Evolutionary conservation across 768 basidiomycete genomes (phyloP), one percentile per base, ranked within the genome.

Genomic region (Kwoniella heveanensis): DNA sequence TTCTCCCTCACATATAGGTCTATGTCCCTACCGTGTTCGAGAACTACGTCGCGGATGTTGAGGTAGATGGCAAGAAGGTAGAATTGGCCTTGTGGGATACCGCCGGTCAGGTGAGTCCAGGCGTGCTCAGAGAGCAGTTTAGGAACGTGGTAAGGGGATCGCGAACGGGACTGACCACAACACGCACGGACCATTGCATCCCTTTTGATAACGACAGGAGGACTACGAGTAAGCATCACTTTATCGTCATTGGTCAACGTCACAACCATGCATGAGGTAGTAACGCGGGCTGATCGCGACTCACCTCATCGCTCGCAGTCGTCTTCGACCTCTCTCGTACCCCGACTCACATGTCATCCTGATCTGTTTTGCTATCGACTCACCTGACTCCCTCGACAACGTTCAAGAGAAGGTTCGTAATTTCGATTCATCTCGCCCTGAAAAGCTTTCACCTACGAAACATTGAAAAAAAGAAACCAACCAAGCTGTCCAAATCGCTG

Each of bases 1-100:
- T 9, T 17, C 39, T 44, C 19, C 15, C 59, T 61, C n/a, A 21
- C 37, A 29, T 26, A 46, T 71, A 98, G 95, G 96, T 98, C 73
- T 98, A 98, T 79, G 93, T 98, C 67, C 96, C 96, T 54, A 99
- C 96, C 63, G 96, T 99, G 55, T 99, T 98, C 73, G 96, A 99
- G 85, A 97, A 97, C 87, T 96, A 97, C 81, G 95, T 96, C 60
- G 95, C 95, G 72, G 94, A 98, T 81, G 93, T 98, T 54, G 92
- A 97, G 81, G 94, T 98, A 66, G 95, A 98, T 77, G 91, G 91
- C 72, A 98, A 95, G 84, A 91, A 94, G 79, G 94, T 98, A 73
- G 96, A 99, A 82, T 85, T 99, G 75, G 95, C 96, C 27, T 83
- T 99, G 74, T 98, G 96, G 96, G 96, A 98, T 94, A 98, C 96